Base-by-base conservation (phyloP, 305 asterid genomes). In the Galium porrigens region DNA sequence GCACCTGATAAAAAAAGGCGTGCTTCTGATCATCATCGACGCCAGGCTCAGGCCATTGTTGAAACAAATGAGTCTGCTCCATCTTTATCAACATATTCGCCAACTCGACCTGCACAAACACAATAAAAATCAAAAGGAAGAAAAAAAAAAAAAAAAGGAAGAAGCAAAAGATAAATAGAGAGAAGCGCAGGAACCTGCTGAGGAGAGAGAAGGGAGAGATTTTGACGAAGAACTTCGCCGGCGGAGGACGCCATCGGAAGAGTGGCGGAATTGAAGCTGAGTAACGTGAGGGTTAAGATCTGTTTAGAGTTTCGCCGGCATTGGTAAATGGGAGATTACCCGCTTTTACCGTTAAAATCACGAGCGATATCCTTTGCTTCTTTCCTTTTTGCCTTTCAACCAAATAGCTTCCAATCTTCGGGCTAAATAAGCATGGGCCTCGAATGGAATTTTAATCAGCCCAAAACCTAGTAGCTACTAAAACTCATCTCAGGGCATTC, bases 21-120 rank as follows among this genome's bases (percentile, higher is more conserved):
- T 73, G 77, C 80, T 92, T 92, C 74, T 77, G 76, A 18, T 86
- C 85, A 70, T 87, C 99, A 36, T 89, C 84, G 58, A 81, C 84
- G 25, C 97, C 99, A 5, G 94, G 90, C 58, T 82, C 86, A 0
- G 95, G 78, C 97, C 99, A 92, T 68, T 83, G 88, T 80, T 89
- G 80, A 74, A 92, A 89, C 84, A 89, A 67, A 70, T 87, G 94
- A 52, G 73, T 70, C 80, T 92, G 99, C 64, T 80, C 88, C 91
- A 79, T 73, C 69, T 81, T 83, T 70, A 87, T 12, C 27, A 92
- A 74, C 78, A 80, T 59, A 78, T 84, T 86, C 73, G 87, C 96
- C 85, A 92, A 70, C 74, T 83, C 94, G 71, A 83, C 89, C 99
- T 92, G 69, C 41, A 51, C 62, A 74, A 7, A 51, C 63, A 68